Conservation (phyloP, 768 basidiomycete genomes). For the Amanita brunnescens region DNA sequence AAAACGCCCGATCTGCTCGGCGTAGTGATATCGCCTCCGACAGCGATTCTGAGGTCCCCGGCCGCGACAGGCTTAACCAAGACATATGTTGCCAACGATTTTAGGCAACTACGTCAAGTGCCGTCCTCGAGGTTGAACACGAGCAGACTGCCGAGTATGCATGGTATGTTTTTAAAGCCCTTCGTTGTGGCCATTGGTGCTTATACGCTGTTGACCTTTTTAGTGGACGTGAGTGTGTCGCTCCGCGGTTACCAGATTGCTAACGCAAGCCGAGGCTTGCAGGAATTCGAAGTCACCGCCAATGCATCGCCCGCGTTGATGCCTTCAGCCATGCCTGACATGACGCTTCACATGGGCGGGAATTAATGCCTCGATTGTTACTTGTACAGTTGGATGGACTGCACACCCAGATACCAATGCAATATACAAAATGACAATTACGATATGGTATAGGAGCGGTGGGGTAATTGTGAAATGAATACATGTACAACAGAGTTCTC, state of each 20-base stretch:
- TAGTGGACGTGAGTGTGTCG: constrained; percentile 4
- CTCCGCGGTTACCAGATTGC: background rate
- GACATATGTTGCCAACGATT: constrained; percentile 75
- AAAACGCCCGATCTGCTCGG: constrained; percentile 52
- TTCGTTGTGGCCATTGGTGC: background rate
- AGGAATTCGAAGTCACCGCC: constrained; percentile 6
- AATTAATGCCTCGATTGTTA: background rate
- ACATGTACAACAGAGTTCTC: background rate
- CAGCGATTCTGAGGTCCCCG: constrained; percentile 60
- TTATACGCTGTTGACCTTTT: background rate
- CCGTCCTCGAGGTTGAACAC: constrained; percentile 73
- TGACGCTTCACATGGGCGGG: background rate
- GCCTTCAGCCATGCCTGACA: constrained; percentile 2
- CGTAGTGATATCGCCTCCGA: constrained; percentile 62
- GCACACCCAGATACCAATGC: background rate
- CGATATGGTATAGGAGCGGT: background rate
- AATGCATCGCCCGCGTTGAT: constrained; percentile 1
- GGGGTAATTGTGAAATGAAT: background rate
- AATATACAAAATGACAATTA: background rate
- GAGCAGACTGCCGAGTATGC: constrained; percentile 79
- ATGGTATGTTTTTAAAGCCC: constrained; percentile 32
- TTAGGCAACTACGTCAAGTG: constrained; percentile 61
- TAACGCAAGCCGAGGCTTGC: background rate
- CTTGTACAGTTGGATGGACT: background rate
- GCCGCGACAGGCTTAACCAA: constrained; percentile 75